phyloP scores from a whole-genome alignment of 2,329 filamentous ascomycete genomes.

The Diaporthe helianthi region DNA sequence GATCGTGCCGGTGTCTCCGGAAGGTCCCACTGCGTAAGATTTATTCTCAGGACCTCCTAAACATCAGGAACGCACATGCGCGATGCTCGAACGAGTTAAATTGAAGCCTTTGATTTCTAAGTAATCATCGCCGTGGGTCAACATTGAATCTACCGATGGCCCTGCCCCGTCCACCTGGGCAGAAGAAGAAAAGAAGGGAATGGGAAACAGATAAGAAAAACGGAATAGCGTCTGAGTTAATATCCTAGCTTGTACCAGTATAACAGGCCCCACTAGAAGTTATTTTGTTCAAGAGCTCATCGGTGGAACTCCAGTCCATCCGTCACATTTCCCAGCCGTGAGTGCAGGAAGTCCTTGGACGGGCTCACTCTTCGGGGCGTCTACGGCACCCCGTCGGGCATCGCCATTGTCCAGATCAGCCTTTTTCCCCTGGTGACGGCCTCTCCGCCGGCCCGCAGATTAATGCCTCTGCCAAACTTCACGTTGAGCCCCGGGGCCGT shows the following conservation, averaged over 20 bases:
- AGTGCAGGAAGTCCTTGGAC: background rate
- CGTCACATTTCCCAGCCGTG: background rate
- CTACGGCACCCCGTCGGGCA: conserved; percentile 64
- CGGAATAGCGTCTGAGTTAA: background rate
- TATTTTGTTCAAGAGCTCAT: background rate
- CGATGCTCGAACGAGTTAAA: too few relatives aligned
- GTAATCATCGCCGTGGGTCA: too few relatives aligned
- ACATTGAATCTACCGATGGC: too few relatives aligned
- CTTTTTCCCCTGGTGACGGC: conserved; percentile 4
- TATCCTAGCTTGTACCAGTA: background rate
- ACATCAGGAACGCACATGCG: too few relatives aligned
- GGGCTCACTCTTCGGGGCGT: background rate
- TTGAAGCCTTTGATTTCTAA: too few relatives aligned
- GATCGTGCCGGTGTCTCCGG: background rate
- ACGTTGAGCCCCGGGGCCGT: conserved; percentile 63
- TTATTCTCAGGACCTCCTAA: too few relatives aligned
- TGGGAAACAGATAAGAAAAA: too few relatives aligned
- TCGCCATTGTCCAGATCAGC: conserved; percentile 60
- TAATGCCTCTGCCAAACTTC: conserved; percentile 21
- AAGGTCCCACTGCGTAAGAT: background rate
- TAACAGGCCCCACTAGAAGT: background rate
- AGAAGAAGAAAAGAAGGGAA: too few relatives aligned
- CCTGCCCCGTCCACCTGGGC: too few relatives aligned
- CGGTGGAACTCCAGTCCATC: background rate
- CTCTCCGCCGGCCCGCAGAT: conserved; percentile 20